Conservation (phyloP, 176 grass and related monocot genomes). For the Phragmites australis region DNA sequence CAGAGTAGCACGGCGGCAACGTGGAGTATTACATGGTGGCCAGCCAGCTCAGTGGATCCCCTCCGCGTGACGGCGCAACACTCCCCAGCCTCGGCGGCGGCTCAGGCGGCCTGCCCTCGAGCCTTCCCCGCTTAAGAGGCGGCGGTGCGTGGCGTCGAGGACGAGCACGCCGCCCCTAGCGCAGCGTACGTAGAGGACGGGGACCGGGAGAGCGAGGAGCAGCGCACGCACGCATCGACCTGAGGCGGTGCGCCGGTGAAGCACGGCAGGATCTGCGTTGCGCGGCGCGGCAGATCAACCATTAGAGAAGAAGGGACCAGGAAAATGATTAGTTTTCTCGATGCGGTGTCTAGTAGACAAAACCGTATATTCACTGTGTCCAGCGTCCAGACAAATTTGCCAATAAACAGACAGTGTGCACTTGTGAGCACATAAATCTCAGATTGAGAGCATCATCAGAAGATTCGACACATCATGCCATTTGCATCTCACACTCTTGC, state of each 20-base stretch:
- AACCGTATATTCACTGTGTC: too few species aligned
- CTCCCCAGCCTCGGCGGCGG: conserved; percentile 68
- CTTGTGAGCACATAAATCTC: too few species aligned
- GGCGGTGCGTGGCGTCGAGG: conserved; percentile 15
- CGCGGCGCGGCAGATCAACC: too few species aligned
- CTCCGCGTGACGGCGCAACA: conserved; percentile 55
- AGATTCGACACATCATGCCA: too few species aligned
- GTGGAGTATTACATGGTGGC: conserved; percentile 84
- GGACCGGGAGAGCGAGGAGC: conserved; percentile 54
- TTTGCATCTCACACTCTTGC: too few species aligned
- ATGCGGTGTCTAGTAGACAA: too few species aligned
- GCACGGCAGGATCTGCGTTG: too few species aligned
- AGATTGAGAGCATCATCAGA: too few species aligned
- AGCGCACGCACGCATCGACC: conserved; percentile 57
- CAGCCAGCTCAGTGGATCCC: conserved; percentile 70
- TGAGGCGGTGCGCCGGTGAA: conserved; percentile 45
- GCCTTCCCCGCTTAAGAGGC: conserved; percentile 18
- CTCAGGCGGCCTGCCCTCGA: neutral
- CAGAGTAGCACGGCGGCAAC: conserved; percentile 64
- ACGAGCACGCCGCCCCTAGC: conserved; percentile 32
- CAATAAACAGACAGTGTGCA: too few species aligned
- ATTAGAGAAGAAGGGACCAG: too few species aligned
- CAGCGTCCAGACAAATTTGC: too few species aligned
- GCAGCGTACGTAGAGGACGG: conserved; percentile 56
- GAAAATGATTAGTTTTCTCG: too few species aligned